A percentile compares a stretch with the other conserved stretches of the same genome.
phyloP scores from a whole-genome alignment of 306 rosid species.

The Lathyrus sativus region DNA sequence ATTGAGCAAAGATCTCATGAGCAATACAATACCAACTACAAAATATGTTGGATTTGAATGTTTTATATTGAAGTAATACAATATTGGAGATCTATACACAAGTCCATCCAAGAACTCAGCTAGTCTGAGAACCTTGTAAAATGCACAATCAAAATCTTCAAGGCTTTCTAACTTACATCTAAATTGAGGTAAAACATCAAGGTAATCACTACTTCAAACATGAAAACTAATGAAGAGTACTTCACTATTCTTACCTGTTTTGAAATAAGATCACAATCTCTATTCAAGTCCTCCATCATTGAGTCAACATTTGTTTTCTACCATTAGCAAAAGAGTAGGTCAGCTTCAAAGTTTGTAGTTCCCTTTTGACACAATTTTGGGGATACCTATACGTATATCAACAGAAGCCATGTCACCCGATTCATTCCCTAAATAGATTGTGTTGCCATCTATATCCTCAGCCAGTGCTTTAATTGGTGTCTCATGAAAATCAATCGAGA shows the following conservation, averaged over 20 bases:
- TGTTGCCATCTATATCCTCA: too few species aligned
- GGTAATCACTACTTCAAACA: too few species aligned
- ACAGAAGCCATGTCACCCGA: too few species aligned
- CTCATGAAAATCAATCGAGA: constrained; percentile 76
- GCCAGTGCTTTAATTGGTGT: constrained; percentile 79
- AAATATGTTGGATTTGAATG: not conserved
- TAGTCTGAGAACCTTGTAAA: constrained; percentile 26
- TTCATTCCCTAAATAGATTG: too few species aligned
- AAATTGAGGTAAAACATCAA: constrained; percentile 26
- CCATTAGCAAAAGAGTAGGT: constrained; percentile 28
- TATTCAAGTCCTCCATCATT: too few species aligned
- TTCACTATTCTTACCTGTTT: too few species aligned
- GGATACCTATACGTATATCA: too few species aligned
- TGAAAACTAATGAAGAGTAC: too few species aligned
- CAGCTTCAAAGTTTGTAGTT: constrained; percentile 28
- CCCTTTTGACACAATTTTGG: too few species aligned
- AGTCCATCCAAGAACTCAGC: constrained; percentile 3
- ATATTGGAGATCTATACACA: not conserved
- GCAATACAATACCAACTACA: constrained; percentile 1
- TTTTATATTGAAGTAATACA: not conserved
- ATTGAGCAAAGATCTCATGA: constrained; percentile 8
- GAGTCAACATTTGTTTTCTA: too few species aligned
- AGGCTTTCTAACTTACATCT: constrained; percentile 20
- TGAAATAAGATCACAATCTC: too few species aligned
- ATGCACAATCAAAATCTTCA: constrained; percentile 20